These are phyloP conservation scores for Balamuthia mandrillaris DNA, from an alignment of 208 protist species.

Conservation along the genomic window DNA sequence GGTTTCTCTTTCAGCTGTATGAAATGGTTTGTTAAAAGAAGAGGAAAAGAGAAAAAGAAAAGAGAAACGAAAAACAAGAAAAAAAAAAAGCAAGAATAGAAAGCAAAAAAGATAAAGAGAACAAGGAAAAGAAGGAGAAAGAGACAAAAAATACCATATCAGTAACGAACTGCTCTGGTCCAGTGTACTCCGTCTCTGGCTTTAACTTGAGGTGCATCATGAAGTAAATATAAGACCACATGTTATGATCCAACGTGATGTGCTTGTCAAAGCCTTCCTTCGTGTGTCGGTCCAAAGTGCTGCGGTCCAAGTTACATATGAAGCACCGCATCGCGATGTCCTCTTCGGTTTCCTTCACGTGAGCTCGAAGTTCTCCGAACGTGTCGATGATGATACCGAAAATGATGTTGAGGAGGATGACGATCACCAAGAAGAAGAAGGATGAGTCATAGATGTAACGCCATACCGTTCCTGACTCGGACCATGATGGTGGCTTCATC, in stretches of 20 bases:
- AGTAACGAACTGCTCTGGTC: constrained; percentile 68
- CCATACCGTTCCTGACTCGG: constrained; percentile 18
- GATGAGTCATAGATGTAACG: constrained; percentile 78
- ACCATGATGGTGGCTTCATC: neutral
- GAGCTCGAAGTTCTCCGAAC: constrained; percentile 61
- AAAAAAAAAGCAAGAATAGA: too few species aligned
- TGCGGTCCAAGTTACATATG: constrained; percentile 82
- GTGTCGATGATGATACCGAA: constrained; percentile 92
- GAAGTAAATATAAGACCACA: constrained; percentile 93
- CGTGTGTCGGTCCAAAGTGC: constrained; percentile 74
- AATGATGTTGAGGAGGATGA: constrained; percentile 89
- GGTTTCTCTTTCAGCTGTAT: too few species aligned
- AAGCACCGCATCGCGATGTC: constrained; percentile 85
- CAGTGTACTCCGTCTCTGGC: constrained; percentile 68
- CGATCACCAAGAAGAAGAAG: constrained; percentile 87
- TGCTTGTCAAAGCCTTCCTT: constrained; percentile 79
- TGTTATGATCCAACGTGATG: constrained; percentile 85
- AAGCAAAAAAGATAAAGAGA: too few species aligned
- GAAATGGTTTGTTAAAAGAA: too few species aligned
- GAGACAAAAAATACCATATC: too few species aligned
- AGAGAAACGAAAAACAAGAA: too few species aligned
- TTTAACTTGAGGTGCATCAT: constrained; percentile 59
- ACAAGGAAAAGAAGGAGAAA: too few species aligned
- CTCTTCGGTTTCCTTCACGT: neutral
- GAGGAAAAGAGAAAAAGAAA: too few species aligned